Conservation (phyloP, 78 protist species). For the Salpingoeca rosetta region DNA sequence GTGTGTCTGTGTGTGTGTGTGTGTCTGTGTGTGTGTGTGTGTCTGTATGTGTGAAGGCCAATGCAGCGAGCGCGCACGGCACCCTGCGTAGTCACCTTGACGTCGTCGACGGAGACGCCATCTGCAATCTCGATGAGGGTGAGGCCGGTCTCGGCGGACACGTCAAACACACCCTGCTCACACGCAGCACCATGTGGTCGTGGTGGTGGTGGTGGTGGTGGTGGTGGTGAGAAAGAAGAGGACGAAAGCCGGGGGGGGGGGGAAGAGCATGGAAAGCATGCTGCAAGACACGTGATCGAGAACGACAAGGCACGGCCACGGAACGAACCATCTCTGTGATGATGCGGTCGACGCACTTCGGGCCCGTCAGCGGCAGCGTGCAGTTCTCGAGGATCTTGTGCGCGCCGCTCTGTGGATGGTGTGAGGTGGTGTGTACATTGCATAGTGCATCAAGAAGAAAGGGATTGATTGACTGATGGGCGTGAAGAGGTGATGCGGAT, state of each 20-base stretch:
- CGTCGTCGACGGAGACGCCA: conserved; percentile 55
- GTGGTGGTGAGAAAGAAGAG: no score
- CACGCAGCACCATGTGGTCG: no score
- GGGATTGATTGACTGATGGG: not conserved
- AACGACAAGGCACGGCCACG: no score
- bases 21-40: not conserved
- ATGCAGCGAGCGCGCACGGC: not conserved
- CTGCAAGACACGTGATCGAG: not conserved
- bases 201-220: no score
- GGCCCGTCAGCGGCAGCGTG: conserved; percentile 85
- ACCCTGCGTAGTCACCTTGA: conserved; percentile 9
- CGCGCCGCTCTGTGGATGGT: conserved; percentile 39
- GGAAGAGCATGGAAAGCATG: not conserved
- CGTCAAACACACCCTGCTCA: conserved; percentile 45
- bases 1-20: not conserved
- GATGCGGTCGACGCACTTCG: conserved; percentile 61
- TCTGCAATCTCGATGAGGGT: conserved; percentile 39
- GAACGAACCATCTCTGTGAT: conserved; percentile 70
- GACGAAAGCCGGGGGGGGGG: not conserved
- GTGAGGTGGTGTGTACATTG: no score
- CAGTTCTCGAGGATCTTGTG: conserved; percentile 76
- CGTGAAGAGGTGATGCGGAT: not conserved
- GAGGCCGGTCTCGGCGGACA: conserved; percentile 13
- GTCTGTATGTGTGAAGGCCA: no score
- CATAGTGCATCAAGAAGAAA: not conserved